Evolutionary conservation across 2,329 filamentous ascomycete species (phyloP).

Genomic region (Phaeophleospora eucalypticola): DNA sequence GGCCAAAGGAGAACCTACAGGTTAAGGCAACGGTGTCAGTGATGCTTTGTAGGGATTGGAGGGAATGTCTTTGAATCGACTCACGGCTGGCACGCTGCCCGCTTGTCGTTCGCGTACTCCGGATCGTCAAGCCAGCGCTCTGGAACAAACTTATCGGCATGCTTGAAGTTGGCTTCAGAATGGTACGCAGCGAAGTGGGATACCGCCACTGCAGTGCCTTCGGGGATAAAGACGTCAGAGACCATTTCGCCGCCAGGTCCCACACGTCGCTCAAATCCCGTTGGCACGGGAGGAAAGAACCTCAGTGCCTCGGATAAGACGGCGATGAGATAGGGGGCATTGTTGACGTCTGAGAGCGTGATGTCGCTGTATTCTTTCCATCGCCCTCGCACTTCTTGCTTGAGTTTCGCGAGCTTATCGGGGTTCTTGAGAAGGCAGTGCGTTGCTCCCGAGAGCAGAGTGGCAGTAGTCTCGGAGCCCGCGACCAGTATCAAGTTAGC

Average conservation of each 20-base stretch:
- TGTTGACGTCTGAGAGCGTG: slow-evolving; percentile 21
- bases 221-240: slow-evolving; percentile 28
- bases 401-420: slow-evolving; percentile 36
- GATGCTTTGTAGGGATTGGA: no score
- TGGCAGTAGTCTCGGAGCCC: slow-evolving; percentile 50
- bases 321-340: slow-evolving; percentile 38
- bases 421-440: slow-evolving; percentile 42
- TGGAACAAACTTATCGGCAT: slow-evolving; percentile 26
- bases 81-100: slow-evolving; percentile 27
- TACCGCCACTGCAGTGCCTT: slow-evolving; percentile 25
- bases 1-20: no score
- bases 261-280: slow-evolving; percentile 32
- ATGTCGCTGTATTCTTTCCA: slow-evolving; percentile 34
- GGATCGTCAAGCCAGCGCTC: slow-evolving; percentile 30
- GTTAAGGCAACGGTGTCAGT: no score
- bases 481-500: slow-evolving; percentile 49
- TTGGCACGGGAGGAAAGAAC: slow-evolving; percentile 43
- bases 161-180: slow-evolving; percentile 24
- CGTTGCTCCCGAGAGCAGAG: slow-evolving; percentile 39
- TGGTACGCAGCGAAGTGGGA: slow-evolving; percentile 24
- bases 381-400: slow-evolving; percentile 38
- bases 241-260: slow-evolving; percentile 26
- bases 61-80: no score
- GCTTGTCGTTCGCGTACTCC: slow-evolving; percentile 28
- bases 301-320: slow-evolving; percentile 44